Base-by-base conservation (phyloP, 2,329 filamentous ascomycete genomes). In the Microcyclospora pomicola region DNA sequence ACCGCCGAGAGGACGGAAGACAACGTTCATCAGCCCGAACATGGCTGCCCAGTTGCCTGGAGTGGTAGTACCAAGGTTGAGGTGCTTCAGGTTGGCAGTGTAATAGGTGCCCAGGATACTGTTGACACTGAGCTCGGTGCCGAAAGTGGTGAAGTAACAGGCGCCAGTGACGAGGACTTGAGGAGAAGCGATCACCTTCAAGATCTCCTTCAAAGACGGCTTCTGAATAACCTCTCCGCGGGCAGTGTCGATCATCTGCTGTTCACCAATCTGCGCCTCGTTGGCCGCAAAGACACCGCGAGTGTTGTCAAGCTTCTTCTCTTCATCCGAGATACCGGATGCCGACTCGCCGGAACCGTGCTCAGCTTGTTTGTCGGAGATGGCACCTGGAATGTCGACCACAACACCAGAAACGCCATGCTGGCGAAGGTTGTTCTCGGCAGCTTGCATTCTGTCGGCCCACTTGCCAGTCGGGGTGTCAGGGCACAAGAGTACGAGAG, bases 391-490 rank as follows among this genome's bases (percentile, higher is more conserved):
- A 6, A 73, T 59, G 29, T 61, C 48, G 30, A 75, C 69, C 27
- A 77, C 60, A 14, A 58, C 59, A 6, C 59, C 59, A 6, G 37
- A 15, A 24, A 66, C 49, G 9, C 63, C 60, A 49, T 72, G 67
- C 11, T 60, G 59, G 34, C 61, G 64, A 36, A 71, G 64, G 56
- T 67, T 71, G 46, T 72, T 67, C 39, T 72, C 63, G 1, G 71
- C 67, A 44, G 68, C 71, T 32, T 73, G 62, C 36, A 75, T 68
- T 24, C 84, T 75, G 30, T 88, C 79, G 6, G 73, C 72, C 86
- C 86, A 94, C 46, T 75, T 77, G 27, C 87, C 86, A 0, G 75
- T 81, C 0, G 86, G 86, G 0, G 83, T 87, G 53, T 95, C 86
- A 2, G 82, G 75, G 52, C 82, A 87, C 11, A 83, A 63, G 15